phyloP scores from a whole-genome alignment of 345 rosid genomes.

The Lepidium africanum region DNA sequence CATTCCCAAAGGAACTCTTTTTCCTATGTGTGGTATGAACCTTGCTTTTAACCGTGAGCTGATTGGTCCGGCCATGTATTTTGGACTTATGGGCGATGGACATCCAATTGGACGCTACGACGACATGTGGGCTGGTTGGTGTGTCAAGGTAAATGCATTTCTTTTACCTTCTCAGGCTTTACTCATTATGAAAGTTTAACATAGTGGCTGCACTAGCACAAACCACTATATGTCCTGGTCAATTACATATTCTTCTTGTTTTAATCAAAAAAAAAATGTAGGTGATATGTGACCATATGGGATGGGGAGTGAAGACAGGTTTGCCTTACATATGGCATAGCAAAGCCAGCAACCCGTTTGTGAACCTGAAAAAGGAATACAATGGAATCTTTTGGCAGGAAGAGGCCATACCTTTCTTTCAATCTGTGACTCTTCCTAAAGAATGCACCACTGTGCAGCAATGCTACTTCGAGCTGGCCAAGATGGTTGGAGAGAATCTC shows the following conservation, averaged over 20 bases:
- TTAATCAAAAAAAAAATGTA: slow-evolving; percentile 17
- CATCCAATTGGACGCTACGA: slow-evolving; percentile 30
- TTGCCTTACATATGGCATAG: slow-evolving; percentile 89
- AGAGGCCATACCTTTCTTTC: slow-evolving; percentile 79
- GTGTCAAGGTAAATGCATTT: slow-evolving; percentile 16
- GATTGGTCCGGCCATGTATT: slow-evolving; percentile 34
- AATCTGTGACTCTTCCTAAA: slow-evolving; percentile 49
- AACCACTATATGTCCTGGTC: background rate
- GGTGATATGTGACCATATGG: slow-evolving; percentile 84
- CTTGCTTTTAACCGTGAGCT: slow-evolving; percentile 63
- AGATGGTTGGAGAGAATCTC: slow-evolving; percentile 61
- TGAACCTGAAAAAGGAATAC: slow-evolving; percentile 78
- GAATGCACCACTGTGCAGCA: slow-evolving; percentile 67
- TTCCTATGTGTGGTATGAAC: slow-evolving; percentile 95
- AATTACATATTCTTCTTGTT: background rate
- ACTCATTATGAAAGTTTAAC: background rate
- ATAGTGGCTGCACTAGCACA: background rate
- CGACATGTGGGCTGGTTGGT: slow-evolving; percentile 30
- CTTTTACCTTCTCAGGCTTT: background rate
- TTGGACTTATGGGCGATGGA: slow-evolving; percentile 32
- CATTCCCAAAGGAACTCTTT: slow-evolving; percentile 71
- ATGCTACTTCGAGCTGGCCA: slow-evolving; percentile 69
- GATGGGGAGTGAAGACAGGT: slow-evolving; percentile 76
- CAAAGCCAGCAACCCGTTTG: slow-evolving; percentile 85
- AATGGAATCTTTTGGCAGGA: slow-evolving; percentile 86